These are phyloP conservation scores for Blastomyces silverae DNA, from an alignment of 2,329 filamentous ascomycete genomes.

Conservation along the genomic window DNA sequence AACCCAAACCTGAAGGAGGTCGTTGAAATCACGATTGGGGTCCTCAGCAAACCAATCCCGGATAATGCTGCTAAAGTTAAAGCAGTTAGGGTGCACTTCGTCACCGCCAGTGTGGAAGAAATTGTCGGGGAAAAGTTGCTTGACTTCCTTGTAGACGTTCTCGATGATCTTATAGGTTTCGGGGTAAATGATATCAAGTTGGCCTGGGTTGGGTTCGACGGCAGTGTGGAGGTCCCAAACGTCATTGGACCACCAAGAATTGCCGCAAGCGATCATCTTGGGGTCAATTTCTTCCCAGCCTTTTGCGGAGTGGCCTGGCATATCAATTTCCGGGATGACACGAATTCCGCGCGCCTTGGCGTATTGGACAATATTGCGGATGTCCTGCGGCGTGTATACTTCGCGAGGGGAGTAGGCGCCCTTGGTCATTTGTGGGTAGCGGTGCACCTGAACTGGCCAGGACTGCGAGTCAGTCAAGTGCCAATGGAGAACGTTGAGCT, in stretches of 20 bases:
- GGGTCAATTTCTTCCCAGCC: constrained; percentile 54
- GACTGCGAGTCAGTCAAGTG: constrained; percentile 52
- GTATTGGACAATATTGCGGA: constrained; percentile 45
- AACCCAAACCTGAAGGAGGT: constrained; percentile 51
- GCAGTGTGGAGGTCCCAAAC: constrained; percentile 50
- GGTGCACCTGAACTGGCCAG: constrained; percentile 48
- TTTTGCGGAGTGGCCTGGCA: constrained; percentile 53
- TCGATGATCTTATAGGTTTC: constrained; percentile 50
- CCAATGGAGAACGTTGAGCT: constrained; percentile 54
- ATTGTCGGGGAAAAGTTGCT: constrained; percentile 46
- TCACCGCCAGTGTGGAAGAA: constrained; percentile 54
- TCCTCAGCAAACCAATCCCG: constrained; percentile 48
- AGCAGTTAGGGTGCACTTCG: constrained; percentile 51
- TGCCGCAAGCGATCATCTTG: constrained; percentile 49
- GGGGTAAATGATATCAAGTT: constrained; percentile 51
- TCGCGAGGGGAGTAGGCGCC: constrained; percentile 50
- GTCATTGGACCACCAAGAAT: constrained; percentile 58
- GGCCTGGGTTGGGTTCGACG: constrained; percentile 52
- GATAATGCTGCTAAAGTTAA: constrained; percentile 50
- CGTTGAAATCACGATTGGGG: constrained; percentile 45
- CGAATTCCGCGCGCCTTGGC: constrained; percentile 52
- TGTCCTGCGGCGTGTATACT: constrained; percentile 40
- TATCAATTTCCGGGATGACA: constrained; percentile 56
- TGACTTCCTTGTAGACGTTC: constrained; percentile 51
- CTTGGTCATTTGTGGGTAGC: constrained; percentile 48